phyloP scores from a whole-genome alignment of 305 asterid species.

The Solanum chacoense region DNA sequence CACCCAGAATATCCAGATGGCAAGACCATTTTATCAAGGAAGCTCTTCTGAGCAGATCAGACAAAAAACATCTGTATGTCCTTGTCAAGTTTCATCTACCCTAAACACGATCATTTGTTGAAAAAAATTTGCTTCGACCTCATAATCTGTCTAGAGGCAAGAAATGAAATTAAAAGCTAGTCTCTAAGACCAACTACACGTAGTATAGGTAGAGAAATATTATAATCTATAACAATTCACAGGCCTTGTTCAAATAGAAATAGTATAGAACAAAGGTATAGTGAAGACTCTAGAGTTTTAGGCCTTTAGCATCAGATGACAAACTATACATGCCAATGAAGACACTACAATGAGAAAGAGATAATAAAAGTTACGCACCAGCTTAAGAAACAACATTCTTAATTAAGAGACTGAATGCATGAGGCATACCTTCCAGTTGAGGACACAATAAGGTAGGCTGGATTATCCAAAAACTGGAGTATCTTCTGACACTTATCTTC shows the following conservation, averaged over 20 bases:
- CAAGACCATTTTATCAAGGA: neutral
- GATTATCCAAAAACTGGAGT: constrained; percentile 28
- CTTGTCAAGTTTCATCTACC: neutral
- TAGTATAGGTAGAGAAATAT: neutral
- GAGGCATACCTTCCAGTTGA: constrained; percentile 46
- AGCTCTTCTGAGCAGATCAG: neutral
- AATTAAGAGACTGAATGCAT: neutral
- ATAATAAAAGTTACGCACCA: neutral
- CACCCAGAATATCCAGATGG: neutral
- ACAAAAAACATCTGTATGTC: neutral
- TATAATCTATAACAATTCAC: neutral
- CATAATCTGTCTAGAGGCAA: neutral
- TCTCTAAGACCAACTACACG: neutral
- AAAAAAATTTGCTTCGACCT: neutral
- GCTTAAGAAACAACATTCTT: neutral
- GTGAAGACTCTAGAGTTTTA: neutral
- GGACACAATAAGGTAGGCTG: constrained; percentile 39
- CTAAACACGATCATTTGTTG: neutral
- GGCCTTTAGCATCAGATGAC: neutral
- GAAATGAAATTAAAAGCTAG: neutral
- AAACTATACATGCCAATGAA: neutral
- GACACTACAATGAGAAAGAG: neutral
- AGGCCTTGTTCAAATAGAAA: neutral
- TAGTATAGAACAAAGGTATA: neutral
- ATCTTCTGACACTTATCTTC: constrained; percentile 22